A percentile compares a stretch with the other conserved stretches of the same genome.
Evolutionary conservation across 179 eudicot genomes (phyloP).

Genomic region (Camellia oleifera): DNA sequence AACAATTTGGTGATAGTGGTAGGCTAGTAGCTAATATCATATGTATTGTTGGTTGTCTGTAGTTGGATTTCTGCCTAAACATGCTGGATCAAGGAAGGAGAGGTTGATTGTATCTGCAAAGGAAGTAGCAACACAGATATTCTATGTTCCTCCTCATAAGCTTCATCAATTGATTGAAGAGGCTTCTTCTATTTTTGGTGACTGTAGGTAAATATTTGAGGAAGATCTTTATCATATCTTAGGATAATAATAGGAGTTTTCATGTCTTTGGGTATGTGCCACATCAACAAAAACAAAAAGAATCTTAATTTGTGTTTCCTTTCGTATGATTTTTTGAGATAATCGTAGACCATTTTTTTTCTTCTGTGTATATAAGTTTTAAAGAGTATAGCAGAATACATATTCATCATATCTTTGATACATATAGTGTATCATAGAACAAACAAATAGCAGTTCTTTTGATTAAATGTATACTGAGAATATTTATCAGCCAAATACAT

Average conservation of each 20-base stretch:
- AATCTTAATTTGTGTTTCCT: not conserved
- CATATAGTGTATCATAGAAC: not conserved
- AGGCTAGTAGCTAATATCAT: not conserved
- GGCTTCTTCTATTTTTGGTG: conserved; percentile 56
- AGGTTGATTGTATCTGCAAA: conserved; percentile 62
- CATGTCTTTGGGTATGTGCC: not conserved
- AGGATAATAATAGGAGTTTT: not conserved
- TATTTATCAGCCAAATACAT: not conserved
- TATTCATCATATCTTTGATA: not conserved
- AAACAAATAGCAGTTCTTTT: not conserved
- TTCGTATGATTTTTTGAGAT: not conserved
- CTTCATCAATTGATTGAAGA: conserved; percentile 82
- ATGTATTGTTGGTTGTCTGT: conserved; percentile 15
- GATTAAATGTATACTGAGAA: not conserved
- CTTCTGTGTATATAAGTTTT: not conserved
- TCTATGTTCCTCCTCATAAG: conserved; percentile 94
- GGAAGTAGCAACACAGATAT: conserved; percentile 77
- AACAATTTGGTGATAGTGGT: not conserved
- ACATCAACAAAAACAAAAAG: not conserved
- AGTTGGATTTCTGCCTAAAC: conserved; percentile 97
- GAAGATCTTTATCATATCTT: not conserved
- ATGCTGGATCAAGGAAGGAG: conserved; percentile 68
- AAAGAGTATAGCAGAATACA: not conserved
- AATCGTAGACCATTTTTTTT: too few species aligned
- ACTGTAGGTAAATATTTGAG: conserved; percentile 48